These are phyloP conservation scores for Capronia coronata DNA, from an alignment of 2,329 filamentous ascomycete species.

Conservation along the genomic window DNA sequence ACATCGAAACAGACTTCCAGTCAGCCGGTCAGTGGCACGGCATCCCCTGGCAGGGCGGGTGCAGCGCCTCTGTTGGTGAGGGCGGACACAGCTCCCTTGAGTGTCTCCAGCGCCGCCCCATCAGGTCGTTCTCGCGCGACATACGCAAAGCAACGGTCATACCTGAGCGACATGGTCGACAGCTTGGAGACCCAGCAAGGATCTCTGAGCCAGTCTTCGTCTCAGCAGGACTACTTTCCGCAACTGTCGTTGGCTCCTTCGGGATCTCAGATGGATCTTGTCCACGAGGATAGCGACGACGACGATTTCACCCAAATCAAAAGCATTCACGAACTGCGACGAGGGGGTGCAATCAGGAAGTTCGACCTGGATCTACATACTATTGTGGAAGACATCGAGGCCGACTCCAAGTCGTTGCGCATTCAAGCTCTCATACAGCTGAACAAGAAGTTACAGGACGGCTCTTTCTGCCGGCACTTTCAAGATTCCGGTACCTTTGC, in stretches of 20 bases:
- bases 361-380: constrained; percentile 51
- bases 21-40: constrained; percentile 1
- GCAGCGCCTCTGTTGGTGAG: not conserved
- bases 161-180: constrained; percentile 49
- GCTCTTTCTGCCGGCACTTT: constrained; percentile 48
- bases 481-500: constrained; percentile 66
- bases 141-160: constrained; percentile 55
- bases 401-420: constrained; percentile 45
- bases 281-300: constrained; percentile 42
- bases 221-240: constrained; percentile 16
- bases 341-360: constrained; percentile 51
- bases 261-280: constrained; percentile 21
- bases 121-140: constrained; percentile 35
- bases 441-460: constrained; percentile 46
- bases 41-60: not conserved
- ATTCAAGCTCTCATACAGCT: constrained; percentile 48
- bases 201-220: constrained; percentile 19
- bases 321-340: constrained; percentile 57
- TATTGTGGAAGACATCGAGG: constrained; percentile 54
- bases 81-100: constrained; percentile 3
- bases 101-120: not conserved
- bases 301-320: constrained; percentile 41
- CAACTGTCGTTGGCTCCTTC: constrained; percentile 11
- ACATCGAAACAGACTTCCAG: not conserved
- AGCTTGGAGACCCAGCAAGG: constrained; percentile 21